Conservation (phyloP, 768 basidiomycete genomes). For the Hygrocybe coccinea region DNA sequence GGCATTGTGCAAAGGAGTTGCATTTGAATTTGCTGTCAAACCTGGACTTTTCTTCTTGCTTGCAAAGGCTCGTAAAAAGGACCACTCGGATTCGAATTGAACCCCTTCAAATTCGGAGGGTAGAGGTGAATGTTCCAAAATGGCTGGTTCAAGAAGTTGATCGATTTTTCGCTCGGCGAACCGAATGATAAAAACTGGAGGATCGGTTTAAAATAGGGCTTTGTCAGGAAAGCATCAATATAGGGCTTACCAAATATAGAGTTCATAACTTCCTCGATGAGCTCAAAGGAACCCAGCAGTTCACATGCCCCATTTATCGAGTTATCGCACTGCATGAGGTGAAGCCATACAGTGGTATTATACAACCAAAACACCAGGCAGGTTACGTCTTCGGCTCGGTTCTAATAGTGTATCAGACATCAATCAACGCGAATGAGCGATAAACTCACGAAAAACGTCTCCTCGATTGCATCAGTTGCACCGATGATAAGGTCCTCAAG, state of each 20-base stretch:
- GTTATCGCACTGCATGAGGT: constrained; percentile 83
- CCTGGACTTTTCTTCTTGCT: constrained; percentile 52
- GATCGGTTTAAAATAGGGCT: constrained; percentile 8
- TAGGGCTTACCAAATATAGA: constrained; percentile 77
- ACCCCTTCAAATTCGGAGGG: constrained; percentile 74
- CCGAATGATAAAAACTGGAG: constrained; percentile 87
- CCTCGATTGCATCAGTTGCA: constrained; percentile 88
- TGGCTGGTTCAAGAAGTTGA: constrained; percentile 69
- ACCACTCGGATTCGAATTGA: constrained; percentile 97
- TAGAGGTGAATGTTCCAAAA: constrained; percentile 80
- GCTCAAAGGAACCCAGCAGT: constrained; percentile 73
- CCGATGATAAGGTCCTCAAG: constrained; percentile 88
- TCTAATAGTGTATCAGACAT: constrained; percentile 40
- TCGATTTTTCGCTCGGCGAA: constrained; percentile 88
- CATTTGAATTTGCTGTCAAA: constrained; percentile 21
- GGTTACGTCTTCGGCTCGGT: constrained; percentile 76
- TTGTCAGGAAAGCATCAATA: constrained; percentile 1
- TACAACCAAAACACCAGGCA: constrained; percentile 92
- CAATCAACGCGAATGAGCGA: constrained; percentile 3
- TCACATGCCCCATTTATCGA: constrained; percentile 77
- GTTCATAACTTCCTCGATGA: constrained; percentile 89
- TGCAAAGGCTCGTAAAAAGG: constrained; percentile 71
- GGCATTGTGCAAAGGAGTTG: constrained; percentile 32
- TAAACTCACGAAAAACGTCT: constrained; percentile 78
- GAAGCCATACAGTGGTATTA: constrained; percentile 85